phyloP scores from a whole-genome alignment of 2,329 filamentous ascomycete genomes.

The Ceratocystis papillata region DNA sequence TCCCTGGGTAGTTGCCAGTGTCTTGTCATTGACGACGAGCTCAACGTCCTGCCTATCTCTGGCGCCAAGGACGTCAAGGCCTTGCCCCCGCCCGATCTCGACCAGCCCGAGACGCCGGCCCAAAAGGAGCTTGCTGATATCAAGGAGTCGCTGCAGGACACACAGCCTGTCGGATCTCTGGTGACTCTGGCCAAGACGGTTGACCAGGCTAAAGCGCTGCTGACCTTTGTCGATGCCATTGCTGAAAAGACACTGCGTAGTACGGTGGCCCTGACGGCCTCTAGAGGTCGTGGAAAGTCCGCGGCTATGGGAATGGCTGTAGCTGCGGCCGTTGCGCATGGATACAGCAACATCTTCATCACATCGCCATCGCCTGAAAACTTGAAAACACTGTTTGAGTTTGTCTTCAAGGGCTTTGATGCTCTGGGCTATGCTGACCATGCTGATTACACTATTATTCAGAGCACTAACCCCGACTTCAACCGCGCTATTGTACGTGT shows the following conservation, averaged over 20 bases:
- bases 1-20: conserved; percentile 94
- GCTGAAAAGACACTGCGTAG: conserved; percentile 89
- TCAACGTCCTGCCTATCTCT: conserved; percentile 94
- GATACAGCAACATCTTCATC: conserved; percentile 99
- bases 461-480: conserved; percentile 96
- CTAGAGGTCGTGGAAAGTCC: conserved; percentile 90
- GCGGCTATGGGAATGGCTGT: conserved; percentile 90
- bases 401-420: conserved; percentile 97
- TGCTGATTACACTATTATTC: conserved; percentile 93
- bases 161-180: conserved; percentile 73
- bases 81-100: conserved; percentile 63
- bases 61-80: conserved; percentile 82
- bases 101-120: conserved; percentile 59
- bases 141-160: conserved; percentile 77
- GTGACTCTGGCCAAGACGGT: conserved; percentile 79
- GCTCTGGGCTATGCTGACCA: conserved; percentile 89
- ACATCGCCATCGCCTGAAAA: conserved; percentile 97
- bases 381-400: conserved; percentile 95
- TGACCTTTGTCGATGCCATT: conserved; percentile 94
- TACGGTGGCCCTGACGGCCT: conserved; percentile 87
- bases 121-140: conserved; percentile 71
- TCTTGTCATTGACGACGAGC: conserved; percentile 90
- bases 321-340: conserved; percentile 85
- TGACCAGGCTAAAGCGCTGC: conserved; percentile 91
- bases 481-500: conserved; percentile 98